Conservation (phyloP, 768 basidiomycete genomes). For the Myochromella boudieri region DNA sequence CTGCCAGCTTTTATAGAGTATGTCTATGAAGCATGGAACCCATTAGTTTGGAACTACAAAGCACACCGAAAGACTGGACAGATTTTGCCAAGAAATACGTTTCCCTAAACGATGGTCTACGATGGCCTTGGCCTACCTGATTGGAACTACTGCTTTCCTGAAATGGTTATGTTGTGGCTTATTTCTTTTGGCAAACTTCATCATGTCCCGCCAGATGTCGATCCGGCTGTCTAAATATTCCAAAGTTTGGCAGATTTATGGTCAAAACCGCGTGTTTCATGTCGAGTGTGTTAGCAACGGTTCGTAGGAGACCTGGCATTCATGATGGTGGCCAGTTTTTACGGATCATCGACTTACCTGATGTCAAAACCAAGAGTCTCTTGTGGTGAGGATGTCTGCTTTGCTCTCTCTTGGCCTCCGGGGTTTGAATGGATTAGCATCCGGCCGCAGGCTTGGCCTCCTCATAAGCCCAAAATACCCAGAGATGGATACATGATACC, state of each 20-base stretch:
- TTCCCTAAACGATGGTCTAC: not conserved
- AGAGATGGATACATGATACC: too few species aligned
- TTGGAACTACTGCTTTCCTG: conserved; percentile 25
- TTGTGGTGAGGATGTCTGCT: too few species aligned
- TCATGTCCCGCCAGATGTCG: conserved; percentile 4
- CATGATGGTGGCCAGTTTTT: not conserved
- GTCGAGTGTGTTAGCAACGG: not conserved
- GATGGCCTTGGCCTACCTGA: conserved; percentile 36
- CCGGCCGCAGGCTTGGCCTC: not conserved
- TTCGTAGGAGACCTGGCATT: not conserved
- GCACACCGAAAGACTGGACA: conserved; percentile 5
- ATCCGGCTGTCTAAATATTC: not conserved
- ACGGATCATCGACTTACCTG: not conserved
- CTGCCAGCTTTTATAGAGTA: conserved; percentile 19
- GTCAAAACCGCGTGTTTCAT: not conserved
- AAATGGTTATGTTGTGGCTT: conserved; percentile 1
- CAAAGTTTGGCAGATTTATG: conserved; percentile 9
- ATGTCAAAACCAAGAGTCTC: not conserved
- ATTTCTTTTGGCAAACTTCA: conserved; percentile 31
- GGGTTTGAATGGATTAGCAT: too few species aligned
- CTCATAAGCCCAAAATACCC: too few species aligned
- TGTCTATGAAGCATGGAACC: too few species aligned
- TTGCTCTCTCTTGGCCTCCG: too few species aligned
- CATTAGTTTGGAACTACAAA: conserved; percentile 8
- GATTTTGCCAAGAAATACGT: not conserved